Percentiles rank a stretch among this genome's conserved stretches.
phyloP scores from a whole-genome alignment of 2,329 filamentous ascomycete genomes.

The Ophiocordyceps robertsii region DNA sequence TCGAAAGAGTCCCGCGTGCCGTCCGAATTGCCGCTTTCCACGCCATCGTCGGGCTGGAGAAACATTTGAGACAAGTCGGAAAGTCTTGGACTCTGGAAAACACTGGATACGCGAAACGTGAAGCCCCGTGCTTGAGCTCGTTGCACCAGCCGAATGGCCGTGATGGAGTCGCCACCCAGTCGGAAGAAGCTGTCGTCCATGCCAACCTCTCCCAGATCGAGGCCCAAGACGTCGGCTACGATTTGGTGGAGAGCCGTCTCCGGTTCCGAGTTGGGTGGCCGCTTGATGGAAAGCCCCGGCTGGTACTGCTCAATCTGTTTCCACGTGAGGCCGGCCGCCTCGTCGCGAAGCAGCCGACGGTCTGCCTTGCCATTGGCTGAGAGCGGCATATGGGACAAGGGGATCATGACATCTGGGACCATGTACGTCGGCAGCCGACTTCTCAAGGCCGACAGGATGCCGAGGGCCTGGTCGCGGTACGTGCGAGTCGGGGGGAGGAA shows the following conservation, averaged over 20 bases:
- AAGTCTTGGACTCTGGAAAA: constrained; percentile 1
- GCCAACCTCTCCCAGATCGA: not conserved
- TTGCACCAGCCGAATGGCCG: constrained; percentile 2
- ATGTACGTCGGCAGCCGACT: constrained; percentile 4
- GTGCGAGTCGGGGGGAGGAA: not conserved
- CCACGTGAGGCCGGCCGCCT: not conserved
- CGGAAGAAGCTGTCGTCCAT: constrained; percentile 5
- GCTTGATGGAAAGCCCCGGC: not conserved
- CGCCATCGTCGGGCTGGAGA: not conserved
- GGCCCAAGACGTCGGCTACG: not conserved
- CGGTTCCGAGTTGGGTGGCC: not conserved
- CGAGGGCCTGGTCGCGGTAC: not conserved
- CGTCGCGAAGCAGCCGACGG: not conserved
- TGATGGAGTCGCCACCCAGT: constrained; percentile 14
- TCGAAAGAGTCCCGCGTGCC: not conserved
- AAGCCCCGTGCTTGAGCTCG: constrained; percentile 1
- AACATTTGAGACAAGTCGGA: not conserved
- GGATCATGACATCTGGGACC: constrained; percentile 4
- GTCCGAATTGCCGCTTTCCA: not conserved
- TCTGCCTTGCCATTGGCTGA: constrained; percentile 1
- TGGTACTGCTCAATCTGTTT: constrained; percentile 1
- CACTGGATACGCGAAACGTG: constrained; percentile 2
- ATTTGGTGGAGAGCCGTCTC: not conserved
- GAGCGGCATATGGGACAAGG: not conserved
- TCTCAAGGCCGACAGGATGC: not conserved